Base-by-base conservation (phyloP, 208 protist species). In the Wallacemonas rigidus region DNA sequence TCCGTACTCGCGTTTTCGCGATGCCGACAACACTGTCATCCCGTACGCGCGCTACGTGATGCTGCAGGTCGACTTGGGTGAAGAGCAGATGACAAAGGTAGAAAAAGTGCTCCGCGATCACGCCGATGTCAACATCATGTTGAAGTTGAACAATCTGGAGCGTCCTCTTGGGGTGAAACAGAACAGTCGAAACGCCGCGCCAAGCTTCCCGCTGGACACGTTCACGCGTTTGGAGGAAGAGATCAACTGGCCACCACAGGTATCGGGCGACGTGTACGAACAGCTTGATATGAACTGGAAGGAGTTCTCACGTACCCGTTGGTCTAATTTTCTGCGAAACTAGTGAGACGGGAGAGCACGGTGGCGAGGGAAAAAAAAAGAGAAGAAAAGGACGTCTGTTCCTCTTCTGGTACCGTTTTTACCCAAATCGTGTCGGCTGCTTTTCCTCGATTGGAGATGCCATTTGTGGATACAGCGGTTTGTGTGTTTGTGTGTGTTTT, bases 231-330 rank as follows among this genome's bases (percentile, higher is more conserved):
- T 93, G 11, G 89, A 97, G 74, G 89, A 95, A 77, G 92, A 97
- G 72, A 93, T 95, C 74, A 91, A 97, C 77, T 97, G 92, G 90
- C 87, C 92, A 5, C 92, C 92, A 56, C 92, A 97, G 85, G 86
- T 87, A 12, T 88, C 83, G 17, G 80, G 83, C 38, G 92, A 97
- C 67, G 88, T 95, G 54, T 95, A 94, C 61, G 87, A 95, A 62
- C 92, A 97, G 72, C 75, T 97, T 14, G 92, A 97, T 38, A 94
- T 94, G 89, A 94, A 95, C 75, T 97, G 92, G 92, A 97, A 97
- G 77, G 92, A 97, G 77, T 97, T 97, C 74, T 93, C 92, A 4
- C 89, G 92, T 8, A 97, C 92, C 17, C 81, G 92, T 26, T 97
- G 92, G 92, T 95, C 92, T 0, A 95, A 90, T 68, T 97, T 84